Percentiles rank a stretch among this genome's conserved stretches.
Evolutionary conservation across 768 basidiomycete species (phyloP).

Genomic region (Tephrocybe sp.): DNA sequence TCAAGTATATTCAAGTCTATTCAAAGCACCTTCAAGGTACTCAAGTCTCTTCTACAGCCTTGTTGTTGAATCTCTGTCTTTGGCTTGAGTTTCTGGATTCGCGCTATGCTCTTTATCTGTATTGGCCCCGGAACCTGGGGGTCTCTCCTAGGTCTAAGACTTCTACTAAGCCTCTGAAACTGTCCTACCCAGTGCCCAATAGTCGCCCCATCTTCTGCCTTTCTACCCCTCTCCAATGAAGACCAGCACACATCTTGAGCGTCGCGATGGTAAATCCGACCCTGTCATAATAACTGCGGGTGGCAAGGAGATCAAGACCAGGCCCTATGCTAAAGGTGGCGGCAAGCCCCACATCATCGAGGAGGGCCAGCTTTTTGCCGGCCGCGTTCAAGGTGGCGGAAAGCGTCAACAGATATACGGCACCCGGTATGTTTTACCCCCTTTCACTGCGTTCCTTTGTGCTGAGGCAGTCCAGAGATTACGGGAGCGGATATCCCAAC

Average conservation of each 20-base stretch:
- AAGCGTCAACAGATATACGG: slow-evolving; percentile 9
- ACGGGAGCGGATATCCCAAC: slow-evolving; percentile 14
- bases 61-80: too few relatives aligned
- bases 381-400: slow-evolving; percentile 11
- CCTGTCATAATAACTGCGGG: not conserved
- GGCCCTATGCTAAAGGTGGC: slow-evolving; percentile 4
- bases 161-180: slow-evolving; percentile 6
- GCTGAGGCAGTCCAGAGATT: not conserved
- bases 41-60: too few relatives aligned
- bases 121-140: too few relatives aligned
- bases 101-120: too few relatives aligned
- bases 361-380: slow-evolving; percentile 5
- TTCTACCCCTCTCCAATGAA: not conserved
- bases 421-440: not conserved
- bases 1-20: not conserved
- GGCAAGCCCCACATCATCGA: slow-evolving; percentile 4
- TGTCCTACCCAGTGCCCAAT: not conserved
- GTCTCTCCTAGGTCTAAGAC: not conserved
- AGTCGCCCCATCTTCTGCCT: too few relatives aligned
- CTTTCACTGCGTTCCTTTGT: not conserved
- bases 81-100: too few relatives aligned
- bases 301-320: not conserved
- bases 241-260: not conserved
- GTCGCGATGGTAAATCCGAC: not conserved
- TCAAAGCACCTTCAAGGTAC: not conserved